phyloP scores from a whole-genome alignment of 257 asterid species.

The Fraxinus anomala region DNA sequence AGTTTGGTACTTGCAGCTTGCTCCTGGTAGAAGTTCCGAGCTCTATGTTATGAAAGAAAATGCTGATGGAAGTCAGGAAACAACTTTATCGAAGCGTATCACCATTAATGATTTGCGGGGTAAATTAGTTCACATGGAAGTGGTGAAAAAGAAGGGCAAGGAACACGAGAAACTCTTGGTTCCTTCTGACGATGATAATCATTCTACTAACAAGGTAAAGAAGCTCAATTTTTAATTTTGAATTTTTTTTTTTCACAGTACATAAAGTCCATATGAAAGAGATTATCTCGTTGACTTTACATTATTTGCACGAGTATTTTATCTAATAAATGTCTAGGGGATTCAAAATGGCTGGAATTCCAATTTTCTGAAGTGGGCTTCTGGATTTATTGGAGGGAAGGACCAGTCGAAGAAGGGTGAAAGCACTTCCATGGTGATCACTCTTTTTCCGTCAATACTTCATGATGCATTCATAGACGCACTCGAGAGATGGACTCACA shows the following conservation, averaged over 20 bases:
- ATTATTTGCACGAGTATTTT: slow-evolving; percentile 17
- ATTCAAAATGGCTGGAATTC: slow-evolving; percentile 78
- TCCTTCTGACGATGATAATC: slow-evolving; percentile 62
- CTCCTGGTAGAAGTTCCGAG: slow-evolving; percentile 96
- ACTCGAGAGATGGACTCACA: slow-evolving; percentile 2
- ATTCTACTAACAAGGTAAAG: slow-evolving; percentile 43
- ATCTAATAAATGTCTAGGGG: slow-evolving; percentile 48
- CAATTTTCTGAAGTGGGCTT: slow-evolving; percentile 92
- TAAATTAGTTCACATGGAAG: slow-evolving; percentile 87
- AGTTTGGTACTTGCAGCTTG: slow-evolving; percentile 95
- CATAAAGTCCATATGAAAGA: slow-evolving; percentile 7
- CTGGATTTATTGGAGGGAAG: slow-evolving; percentile 81
- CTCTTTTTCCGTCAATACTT: slow-evolving; percentile 21
- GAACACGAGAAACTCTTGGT: slow-evolving; percentile 77
- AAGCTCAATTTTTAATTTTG: slow-evolving; percentile 22
- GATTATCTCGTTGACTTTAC: slow-evolving; percentile 9
- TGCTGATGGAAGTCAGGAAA: slow-evolving; percentile 53
- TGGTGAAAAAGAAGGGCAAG: slow-evolving; percentile 85
- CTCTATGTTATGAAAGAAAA: slow-evolving; percentile 81
- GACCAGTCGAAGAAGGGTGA: slow-evolving; percentile 66
- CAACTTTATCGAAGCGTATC: slow-evolving; percentile 65
- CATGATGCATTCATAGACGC: slow-evolving; percentile 2
- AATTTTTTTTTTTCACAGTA: slow-evolving; percentile 9
- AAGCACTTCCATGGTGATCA: slow-evolving; percentile 62
- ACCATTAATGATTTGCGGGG: slow-evolving; percentile 86